A percentile compares a stretch with the other conserved stretches of the same genome.
Conservation (phyloP, 192 early-diverging fungal genomes). For the Mortierella alpina region DNA sequence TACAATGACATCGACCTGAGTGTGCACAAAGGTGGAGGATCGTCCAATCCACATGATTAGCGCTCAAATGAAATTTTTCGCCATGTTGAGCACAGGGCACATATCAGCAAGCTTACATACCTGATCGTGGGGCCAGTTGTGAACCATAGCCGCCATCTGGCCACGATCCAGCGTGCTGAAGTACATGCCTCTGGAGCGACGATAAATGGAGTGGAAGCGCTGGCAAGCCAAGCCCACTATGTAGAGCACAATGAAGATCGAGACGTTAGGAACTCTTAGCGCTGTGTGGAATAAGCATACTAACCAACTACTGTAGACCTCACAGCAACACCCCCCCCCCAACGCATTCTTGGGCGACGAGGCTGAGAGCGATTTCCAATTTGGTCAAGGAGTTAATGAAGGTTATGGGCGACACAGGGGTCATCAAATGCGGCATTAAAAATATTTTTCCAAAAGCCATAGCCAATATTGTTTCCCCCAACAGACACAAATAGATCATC, state of each 20-base stretch:
- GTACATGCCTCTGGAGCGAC: slow-evolving; percentile 66
- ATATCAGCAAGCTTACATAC: slow-evolving; percentile 24
- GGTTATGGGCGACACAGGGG: neutral
- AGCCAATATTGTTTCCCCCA: slow-evolving; percentile 2
- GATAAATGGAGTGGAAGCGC: slow-evolving; percentile 64
- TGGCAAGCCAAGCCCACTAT: slow-evolving; percentile 64
- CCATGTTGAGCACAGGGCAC: slow-evolving; percentile 36
- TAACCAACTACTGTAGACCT: too few species aligned
- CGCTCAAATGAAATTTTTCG: neutral
- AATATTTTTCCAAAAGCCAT: neutral
- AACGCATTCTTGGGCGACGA: neutral
- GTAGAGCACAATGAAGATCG: neutral
- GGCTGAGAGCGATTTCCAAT: neutral
- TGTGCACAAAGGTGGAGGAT: neutral
- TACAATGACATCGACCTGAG: slow-evolving; percentile 65
- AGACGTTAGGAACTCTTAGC: neutral
- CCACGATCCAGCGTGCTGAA: slow-evolving; percentile 64
- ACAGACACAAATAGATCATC: slow-evolving; percentile 11
- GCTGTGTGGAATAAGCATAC: too few species aligned
- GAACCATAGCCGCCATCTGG: slow-evolving; percentile 65
- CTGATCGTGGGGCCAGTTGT: slow-evolving; percentile 69
- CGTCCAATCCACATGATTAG: slow-evolving; percentile 4
- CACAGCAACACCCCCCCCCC: neutral
- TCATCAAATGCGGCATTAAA: slow-evolving; percentile 21
- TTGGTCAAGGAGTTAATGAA: neutral